Evolutionary conservation across 805 yeast genomes (phyloP).

Genomic region (Alloascoidea africana): DNA sequence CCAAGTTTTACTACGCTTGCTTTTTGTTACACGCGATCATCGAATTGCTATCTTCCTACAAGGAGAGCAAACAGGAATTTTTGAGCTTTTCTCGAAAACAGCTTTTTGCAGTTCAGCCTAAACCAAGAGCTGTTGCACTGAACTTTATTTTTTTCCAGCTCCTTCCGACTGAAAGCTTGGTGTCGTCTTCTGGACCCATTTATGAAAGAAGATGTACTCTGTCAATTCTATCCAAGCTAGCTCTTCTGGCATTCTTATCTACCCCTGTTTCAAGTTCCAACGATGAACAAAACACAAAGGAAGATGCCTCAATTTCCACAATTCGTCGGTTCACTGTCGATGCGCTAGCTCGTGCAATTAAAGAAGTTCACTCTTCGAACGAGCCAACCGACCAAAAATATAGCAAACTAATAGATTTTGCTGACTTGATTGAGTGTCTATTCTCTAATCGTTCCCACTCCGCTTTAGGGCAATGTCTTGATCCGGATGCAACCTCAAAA

Average conservation of each 20-base stretch:
- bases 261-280: slow-evolving; percentile 48
- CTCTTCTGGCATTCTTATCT: slow-evolving; percentile 39
- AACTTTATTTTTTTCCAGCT: slow-evolving; percentile 68
- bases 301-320: slow-evolving; percentile 56
- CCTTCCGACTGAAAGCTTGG: slow-evolving; percentile 30
- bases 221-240: slow-evolving; percentile 35
- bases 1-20: slow-evolving; percentile 46
- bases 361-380: slow-evolving; percentile 27
- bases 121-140: slow-evolving; percentile 65
- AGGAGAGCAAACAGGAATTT: slow-evolving; percentile 69
- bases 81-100: slow-evolving; percentile 55
- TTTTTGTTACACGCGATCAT: slow-evolving; percentile 53
- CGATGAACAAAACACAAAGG: slow-evolving; percentile 23
- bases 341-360: slow-evolving; percentile 43
- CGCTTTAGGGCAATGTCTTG: slow-evolving; percentile 8
- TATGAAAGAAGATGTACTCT: slow-evolving; percentile 32
- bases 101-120: slow-evolving; percentile 14
- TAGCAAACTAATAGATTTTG: slow-evolving; percentile 35
- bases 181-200: slow-evolving; percentile 21
- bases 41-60: slow-evolving; percentile 67
- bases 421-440: slow-evolving; percentile 26
- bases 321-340: slow-evolving; percentile 66
- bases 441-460: slow-evolving; percentile 8
- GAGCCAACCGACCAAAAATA: slow-evolving; percentile 29
- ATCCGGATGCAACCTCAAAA: slow-evolving; percentile 7